These are phyloP conservation scores for Eutypella sp. DNA, from an alignment of 2,329 filamentous ascomycete species.

Conservation along the genomic window DNA sequence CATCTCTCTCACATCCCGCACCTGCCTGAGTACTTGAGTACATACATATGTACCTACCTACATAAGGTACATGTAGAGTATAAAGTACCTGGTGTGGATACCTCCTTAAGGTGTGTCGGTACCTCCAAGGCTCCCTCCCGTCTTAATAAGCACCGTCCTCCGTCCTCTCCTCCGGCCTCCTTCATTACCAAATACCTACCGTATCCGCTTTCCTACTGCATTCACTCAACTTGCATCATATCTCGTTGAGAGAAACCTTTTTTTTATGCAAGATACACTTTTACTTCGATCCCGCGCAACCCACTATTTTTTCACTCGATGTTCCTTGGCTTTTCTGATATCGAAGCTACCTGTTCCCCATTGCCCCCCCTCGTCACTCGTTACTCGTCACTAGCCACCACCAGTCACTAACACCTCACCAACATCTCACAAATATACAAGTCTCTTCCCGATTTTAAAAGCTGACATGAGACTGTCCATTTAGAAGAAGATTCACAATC, in stretches of 20 bases:
- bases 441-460: conserved; percentile 6
- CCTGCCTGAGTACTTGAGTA: no score
- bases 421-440: background rate
- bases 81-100: no score
- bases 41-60: background rate
- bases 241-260: background rate
- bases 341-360: background rate
- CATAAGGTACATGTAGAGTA: conserved; percentile 15
- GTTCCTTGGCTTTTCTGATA: background rate
- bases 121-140: no score
- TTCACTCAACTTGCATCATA: background rate
- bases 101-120: no score
- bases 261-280: background rate
- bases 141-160: no score
- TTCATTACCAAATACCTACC: conserved; percentile 20
- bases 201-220: conserved; percentile 5
- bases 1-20: no score
- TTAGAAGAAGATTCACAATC: conserved; percentile 18
- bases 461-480: conserved; percentile 13
- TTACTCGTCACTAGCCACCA: background rate
- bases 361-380: background rate
- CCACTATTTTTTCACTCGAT: background rate
- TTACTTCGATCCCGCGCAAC: background rate
- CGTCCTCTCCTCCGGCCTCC: conserved; percentile 16
- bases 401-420: background rate